These are phyloP conservation scores for Ustilago nuda DNA, from an alignment of 1,284 basidiomycete genomes.

Conservation along the genomic window DNA sequence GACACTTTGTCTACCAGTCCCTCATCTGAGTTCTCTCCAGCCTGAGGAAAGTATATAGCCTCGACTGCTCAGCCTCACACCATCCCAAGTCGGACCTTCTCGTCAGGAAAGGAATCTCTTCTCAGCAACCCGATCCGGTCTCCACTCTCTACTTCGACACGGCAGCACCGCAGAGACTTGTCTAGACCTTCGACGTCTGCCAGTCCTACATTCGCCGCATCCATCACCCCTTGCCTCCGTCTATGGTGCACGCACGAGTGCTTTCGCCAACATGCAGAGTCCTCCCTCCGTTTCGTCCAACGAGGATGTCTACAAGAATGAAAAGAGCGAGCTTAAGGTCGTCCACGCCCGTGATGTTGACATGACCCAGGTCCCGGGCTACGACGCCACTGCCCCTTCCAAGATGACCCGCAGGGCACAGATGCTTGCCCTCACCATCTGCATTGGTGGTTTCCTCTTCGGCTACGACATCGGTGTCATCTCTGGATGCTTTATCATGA, in stretches of 20 bases:
- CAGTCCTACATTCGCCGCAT: not conserved
- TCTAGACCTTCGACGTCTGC: not conserved
- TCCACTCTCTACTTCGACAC: not conserved
- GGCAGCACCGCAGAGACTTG: not conserved
- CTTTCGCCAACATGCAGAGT: slow-evolving; percentile 19
- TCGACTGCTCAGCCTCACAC: not conserved
- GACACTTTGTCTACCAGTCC: not conserved
- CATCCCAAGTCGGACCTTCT: not conserved
- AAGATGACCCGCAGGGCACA: slow-evolving; percentile 46
- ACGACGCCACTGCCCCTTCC: slow-evolving; percentile 47
- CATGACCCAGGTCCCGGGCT: slow-evolving; percentile 34
- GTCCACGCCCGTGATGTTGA: slow-evolving; percentile 39
- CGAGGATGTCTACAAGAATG: slow-evolving; percentile 45
- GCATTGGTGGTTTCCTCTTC: slow-evolving; percentile 53
- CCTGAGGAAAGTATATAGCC: slow-evolving; percentile 10
- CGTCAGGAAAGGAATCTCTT: not conserved
- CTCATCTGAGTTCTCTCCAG: not conserved
- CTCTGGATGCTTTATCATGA: slow-evolving; percentile 56
- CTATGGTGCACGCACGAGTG: slow-evolving; percentile 5
- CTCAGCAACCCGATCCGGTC: not conserved
- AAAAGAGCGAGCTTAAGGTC: slow-evolving; percentile 42
- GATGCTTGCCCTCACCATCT: slow-evolving; percentile 50
- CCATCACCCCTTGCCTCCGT: not conserved
- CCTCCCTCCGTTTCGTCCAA: slow-evolving; percentile 35
- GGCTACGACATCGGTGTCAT: slow-evolving; percentile 59